These are phyloP conservation scores for Diaporthe destruens DNA, from an alignment of 2,329 filamentous ascomycete species.

Conservation along the genomic window DNA sequence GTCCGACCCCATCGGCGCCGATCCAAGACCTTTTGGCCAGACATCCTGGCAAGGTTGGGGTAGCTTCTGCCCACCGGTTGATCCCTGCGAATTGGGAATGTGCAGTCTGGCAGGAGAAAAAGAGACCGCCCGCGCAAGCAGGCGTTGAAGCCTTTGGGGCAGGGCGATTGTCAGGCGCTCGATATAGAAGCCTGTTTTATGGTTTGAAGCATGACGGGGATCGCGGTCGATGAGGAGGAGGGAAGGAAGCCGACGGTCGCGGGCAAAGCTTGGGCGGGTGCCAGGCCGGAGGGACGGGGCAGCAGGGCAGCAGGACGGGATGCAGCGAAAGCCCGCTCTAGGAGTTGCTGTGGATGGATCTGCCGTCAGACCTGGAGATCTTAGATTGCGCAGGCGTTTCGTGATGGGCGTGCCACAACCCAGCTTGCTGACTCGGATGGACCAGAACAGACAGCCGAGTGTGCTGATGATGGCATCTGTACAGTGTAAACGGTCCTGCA, in stretches of 20 bases:
- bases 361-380: constrained; percentile 9
- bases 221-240: neutral
- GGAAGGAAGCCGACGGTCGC: neutral
- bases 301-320: neutral
- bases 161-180: neutral
- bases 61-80: constrained; percentile 17
- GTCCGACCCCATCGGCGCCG: constrained; percentile 28
- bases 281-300: neutral
- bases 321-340: neutral
- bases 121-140: neutral
- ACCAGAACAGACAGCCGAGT: neutral
- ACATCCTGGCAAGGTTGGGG: constrained; percentile 9
- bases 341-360: constrained; percentile 9
- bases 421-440: constrained; percentile 8
- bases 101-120: constrained; percentile 7
- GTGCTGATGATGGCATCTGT: neutral
- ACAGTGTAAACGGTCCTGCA: too few relatives aligned
- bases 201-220: constrained; percentile 15
- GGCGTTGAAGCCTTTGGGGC: neutral
- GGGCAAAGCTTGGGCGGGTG: neutral
- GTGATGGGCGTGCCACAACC: constrained; percentile 23
- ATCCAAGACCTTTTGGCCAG: constrained; percentile 17
- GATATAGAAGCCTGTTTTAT: constrained; percentile 24
- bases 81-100: constrained; percentile 24
- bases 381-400: constrained; percentile 28